Evolutionary conservation across 305 asterid species (phyloP).

Genomic region (Caryopteris hybrid): DNA sequence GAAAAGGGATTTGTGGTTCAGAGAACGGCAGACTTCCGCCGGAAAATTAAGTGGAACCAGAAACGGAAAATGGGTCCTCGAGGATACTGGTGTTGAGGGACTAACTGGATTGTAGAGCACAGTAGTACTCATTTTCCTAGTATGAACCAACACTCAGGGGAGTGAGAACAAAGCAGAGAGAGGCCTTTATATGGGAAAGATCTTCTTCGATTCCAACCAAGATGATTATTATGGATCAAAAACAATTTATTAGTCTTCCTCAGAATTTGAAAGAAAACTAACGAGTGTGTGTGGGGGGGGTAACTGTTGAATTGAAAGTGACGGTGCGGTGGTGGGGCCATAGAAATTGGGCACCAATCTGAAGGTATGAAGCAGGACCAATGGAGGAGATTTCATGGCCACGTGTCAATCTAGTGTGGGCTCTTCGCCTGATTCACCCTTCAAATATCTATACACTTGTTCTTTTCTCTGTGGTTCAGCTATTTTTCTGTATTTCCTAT

Average conservation of each 20-base stretch:
- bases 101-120: constrained; percentile 42
- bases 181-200: not conserved
- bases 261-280: not conserved
- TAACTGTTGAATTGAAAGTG: not conserved
- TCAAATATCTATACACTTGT: constrained; percentile 6
- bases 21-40: constrained; percentile 29
- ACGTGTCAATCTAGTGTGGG: constrained; percentile 33
- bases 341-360: constrained; percentile 43
- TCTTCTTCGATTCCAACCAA: not conserved
- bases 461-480: not conserved
- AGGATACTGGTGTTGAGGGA: constrained; percentile 32
- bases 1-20: constrained; percentile 19
- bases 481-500: not conserved
- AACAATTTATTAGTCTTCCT: not conserved
- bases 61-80: constrained; percentile 43
- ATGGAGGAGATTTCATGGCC: constrained; percentile 34
- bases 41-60: constrained; percentile 26
- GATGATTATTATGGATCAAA: not conserved
- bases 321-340: constrained; percentile 38
- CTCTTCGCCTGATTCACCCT: constrained; percentile 7
- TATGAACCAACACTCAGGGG: not conserved
- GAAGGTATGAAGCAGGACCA: constrained; percentile 27
- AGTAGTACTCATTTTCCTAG: constrained; percentile 33
- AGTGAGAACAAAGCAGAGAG: not conserved
- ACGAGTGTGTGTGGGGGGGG: not conserved